phyloP scores from a whole-genome alignment of 2,329 filamentous ascomycete genomes.

The Podosphaera aphanis region DNA sequence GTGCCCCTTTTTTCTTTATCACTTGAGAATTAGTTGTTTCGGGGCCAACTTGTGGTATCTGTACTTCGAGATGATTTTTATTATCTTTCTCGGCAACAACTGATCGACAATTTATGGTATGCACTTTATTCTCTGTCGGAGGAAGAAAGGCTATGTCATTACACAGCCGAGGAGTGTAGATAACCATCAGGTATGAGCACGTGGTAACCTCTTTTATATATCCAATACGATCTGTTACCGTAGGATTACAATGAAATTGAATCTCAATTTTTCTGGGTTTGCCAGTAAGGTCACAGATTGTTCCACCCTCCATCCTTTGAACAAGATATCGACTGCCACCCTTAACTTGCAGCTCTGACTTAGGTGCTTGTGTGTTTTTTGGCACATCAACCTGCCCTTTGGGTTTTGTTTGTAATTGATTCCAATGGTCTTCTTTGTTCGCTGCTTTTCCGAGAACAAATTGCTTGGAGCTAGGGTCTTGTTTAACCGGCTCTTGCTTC shows the following conservation, averaged over 20 bases:
- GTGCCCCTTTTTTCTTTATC: conserved; percentile 7
- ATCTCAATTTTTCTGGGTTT: conserved; percentile 44
- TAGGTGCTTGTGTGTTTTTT: conserved; percentile 11
- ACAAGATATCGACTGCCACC: conserved; percentile 46
- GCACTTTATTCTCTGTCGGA: conserved; percentile 37
- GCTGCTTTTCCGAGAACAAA: conserved; percentile 38
- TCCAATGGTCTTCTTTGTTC: conserved; percentile 14
- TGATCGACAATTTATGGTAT: conserved; percentile 36
- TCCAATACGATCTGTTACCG: conserved; percentile 38
- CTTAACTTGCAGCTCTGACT: conserved; percentile 33
- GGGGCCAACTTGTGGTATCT: conserved; percentile 13
- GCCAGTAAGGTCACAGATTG: conserved; percentile 47
- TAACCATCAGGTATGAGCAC: conserved; percentile 50
- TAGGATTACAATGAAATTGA: conserved; percentile 35
- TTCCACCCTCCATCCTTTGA: conserved; percentile 41
- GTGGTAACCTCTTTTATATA: conserved; percentile 52
- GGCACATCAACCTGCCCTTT: conserved; percentile 8
- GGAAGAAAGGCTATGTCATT: conserved; percentile 52
- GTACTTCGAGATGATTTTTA: conserved; percentile 17
- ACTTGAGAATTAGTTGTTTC: conserved; percentile 18
- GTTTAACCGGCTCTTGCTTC: conserved; percentile 35
- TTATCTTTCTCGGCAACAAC: conserved; percentile 25
- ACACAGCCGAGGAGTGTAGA: conserved; percentile 51
- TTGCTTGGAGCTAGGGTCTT: conserved; percentile 37
- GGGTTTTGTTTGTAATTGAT: conserved; percentile 14